Percentiles rank a stretch among this genome's conserved stretches.
Conservation (phyloP, 192 early-diverging fungal genomes). For the Backusella australiensis region DNA sequence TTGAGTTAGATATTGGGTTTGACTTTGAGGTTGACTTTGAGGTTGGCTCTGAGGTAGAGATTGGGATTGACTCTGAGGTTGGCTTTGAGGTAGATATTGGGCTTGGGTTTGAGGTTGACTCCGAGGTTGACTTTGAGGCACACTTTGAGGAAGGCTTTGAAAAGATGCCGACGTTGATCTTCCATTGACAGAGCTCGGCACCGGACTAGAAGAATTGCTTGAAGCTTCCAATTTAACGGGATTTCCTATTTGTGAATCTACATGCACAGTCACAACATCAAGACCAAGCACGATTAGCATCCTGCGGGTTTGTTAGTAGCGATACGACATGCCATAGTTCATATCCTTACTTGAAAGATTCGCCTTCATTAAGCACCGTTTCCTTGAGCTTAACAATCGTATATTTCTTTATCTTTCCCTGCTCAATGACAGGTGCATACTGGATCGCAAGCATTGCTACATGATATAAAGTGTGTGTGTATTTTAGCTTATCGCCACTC, state of each 20-base stretch:
- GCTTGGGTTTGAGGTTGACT: not conserved
- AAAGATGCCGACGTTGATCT: not conserved
- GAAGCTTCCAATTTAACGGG: not conserved
- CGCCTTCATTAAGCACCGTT: conserved; percentile 45
- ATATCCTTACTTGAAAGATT: conserved; percentile 43
- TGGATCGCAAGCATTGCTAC: conserved; percentile 63
- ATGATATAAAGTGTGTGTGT: not conserved
- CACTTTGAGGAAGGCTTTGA: not conserved
- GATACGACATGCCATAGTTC: no score
- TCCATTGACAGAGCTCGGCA: not conserved
- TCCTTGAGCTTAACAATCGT: conserved; percentile 48
- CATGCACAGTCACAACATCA: conserved; percentile 32
- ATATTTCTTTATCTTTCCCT: conserved; percentile 46
- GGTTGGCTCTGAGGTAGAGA: not conserved
- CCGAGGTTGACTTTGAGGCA: no score
- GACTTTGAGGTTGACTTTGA: no score
- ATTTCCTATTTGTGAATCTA: not conserved
- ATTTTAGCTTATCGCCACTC: not conserved
- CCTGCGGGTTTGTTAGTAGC: not conserved
- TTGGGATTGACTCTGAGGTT: not conserved
- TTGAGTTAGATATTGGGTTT: no score
- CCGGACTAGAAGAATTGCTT: not conserved
- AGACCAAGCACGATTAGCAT: conserved; percentile 44
- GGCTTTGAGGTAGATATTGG: not conserved
- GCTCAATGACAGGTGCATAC: conserved; percentile 46